Base-by-base conservation (phyloP, 2,329 filamentous ascomycete species). In the Colletotrichum sp. region DNA sequence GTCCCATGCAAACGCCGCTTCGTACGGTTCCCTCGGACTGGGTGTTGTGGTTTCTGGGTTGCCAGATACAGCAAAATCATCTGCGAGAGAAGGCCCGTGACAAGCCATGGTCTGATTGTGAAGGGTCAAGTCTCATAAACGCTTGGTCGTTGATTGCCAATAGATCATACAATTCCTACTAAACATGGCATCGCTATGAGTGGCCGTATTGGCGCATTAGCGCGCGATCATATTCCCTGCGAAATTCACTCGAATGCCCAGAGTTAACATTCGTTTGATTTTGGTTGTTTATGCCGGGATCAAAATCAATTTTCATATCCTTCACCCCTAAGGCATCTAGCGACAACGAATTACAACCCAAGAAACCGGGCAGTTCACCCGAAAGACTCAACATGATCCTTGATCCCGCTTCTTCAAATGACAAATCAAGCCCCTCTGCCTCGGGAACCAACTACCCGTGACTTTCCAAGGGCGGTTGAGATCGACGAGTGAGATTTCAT, bases 401-500 rank as follows among this genome's bases (percentile, higher is more conserved):
- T 43, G 39, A 3, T 34, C 43, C n/a, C 71, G 67, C 55, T 77
- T 78, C 32, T 71, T 72, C 56, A 78, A 4, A 30, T 62, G 70
- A 66, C 79, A 79, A 25, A 77, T 70, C 6, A 80, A 60, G 10
- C 78, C 79, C 22, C 73, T 71, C 25, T 75, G 74, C 8, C 78
- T 39, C 8, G 66, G 73, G 62, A 79, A 78, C 75, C 74, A 79
- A 22, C 78, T 75, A 6, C 66, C 62, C 5, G 36, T 75, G 12
- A 78, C 70, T 39, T 61, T 36, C 78, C 75, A 78, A 8, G 77
- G 69, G 16, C 32, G 56, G 8, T 78, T 55, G 1, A 77, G 75
- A 39, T 84, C 80, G 4, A 79, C 81, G 3, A 85, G 77, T 32
- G 80, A 79, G 6, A 85, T 78, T 48, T 88, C 82, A 77, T 88